Base-by-base conservation (phyloP, 768 basidiomycete species). In the Rhodotorula babjevae region DNA sequence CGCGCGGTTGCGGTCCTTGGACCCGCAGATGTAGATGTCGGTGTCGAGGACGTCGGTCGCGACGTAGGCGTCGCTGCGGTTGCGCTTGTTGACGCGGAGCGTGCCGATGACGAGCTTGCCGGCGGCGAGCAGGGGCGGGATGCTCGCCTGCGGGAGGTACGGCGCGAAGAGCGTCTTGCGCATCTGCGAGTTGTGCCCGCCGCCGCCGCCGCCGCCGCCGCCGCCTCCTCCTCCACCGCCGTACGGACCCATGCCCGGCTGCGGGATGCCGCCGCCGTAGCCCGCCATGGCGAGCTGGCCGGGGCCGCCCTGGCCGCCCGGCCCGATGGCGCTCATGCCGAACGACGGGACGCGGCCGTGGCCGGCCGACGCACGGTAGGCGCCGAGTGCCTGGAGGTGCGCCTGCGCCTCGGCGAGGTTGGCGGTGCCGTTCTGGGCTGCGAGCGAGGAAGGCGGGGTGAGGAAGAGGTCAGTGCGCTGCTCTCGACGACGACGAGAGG, bases 131-230 rank as follows among this genome's bases (percentile, higher is more conserved):
- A 99, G 87, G 62, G 96, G 96, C 36, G 95, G 95, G 52, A 99
- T 86, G 58, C 93, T 96, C 21, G 94, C 95, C 81, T 97, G 76
- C 63, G 96, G 96, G 72, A 99, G 87, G 81, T 99, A 99, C 66
- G 96, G 96, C 69, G 95, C 95, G 80, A 99, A 99, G 52, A 99
- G 86, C 58, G 93, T 97, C 84, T 98, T 98, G 82, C 96, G 90
- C 82, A 96, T 93, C 47, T 93, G 95, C 73, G 93, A 92, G 46
- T 93, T 94, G 73, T 93, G 91, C n/a, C 63, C 59, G 77, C 82
- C 89, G 23, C 89, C 89, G 90, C 65, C 44, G 44, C 44, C 44
- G 44, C 44, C 44, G 90, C 65, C 44, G 44, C 44, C 44, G 44
- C 44, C 44, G 44, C 44, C 44, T 5, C 44, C 44, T 5, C 44